phyloP scores from a whole-genome alignment of 2,329 filamentous ascomycete genomes.

The Fusarium nurragi region DNA sequence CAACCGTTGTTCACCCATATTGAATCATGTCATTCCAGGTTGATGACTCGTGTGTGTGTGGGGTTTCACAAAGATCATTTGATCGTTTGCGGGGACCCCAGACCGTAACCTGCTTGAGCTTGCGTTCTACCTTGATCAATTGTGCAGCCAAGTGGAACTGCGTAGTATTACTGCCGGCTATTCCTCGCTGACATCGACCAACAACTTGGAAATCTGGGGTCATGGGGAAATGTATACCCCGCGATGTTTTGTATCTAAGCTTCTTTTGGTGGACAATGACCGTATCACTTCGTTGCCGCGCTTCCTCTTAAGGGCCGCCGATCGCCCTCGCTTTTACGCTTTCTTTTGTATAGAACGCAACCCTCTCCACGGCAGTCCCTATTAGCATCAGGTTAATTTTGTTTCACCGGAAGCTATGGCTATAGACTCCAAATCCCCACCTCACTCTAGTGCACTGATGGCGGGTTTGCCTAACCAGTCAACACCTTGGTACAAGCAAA shows the following conservation, averaged over 20 bases:
- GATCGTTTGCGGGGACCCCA: neutral
- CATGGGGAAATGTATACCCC: conserved; percentile 17
- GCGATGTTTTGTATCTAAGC: neutral
- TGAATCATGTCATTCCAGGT: neutral
- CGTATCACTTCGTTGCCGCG: neutral
- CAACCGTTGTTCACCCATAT: neutral
- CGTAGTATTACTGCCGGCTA: neutral
- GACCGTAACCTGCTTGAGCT: neutral
- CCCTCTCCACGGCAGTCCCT: neutral
- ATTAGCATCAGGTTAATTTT: neutral
- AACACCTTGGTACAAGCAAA: conserved; percentile 12
- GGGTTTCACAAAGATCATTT: neutral
- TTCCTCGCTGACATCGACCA: conserved; percentile 1
- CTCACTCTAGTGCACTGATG: neutral
- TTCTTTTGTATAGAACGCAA: neutral
- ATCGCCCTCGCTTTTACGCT: neutral
- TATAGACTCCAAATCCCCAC: neutral
- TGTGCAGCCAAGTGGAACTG: conserved; percentile 17
- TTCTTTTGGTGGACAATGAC: neutral
- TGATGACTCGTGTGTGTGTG: conserved; percentile 1
- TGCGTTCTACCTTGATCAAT: neutral
- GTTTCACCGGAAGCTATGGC: neutral
- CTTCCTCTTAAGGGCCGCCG: neutral
- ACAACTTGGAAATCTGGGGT: conserved; percentile 7
- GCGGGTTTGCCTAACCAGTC: conserved; percentile 13